A percentile compares a stretch with the other conserved stretches of the same genome.
phyloP scores from a whole-genome alignment of 495 filamentous ascomycete species.

The Neurospora sp. region DNA sequence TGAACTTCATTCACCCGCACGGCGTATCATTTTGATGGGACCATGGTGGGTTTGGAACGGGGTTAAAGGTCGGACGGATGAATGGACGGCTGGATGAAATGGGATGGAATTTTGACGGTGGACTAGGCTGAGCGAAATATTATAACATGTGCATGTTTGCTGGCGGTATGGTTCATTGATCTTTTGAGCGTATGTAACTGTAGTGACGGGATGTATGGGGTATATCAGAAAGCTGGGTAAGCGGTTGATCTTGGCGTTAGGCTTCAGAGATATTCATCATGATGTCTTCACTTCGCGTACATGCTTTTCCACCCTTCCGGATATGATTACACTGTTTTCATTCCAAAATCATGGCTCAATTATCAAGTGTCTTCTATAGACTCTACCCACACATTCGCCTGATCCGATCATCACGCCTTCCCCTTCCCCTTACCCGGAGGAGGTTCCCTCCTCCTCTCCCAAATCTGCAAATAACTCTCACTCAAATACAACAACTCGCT shows the following conservation, averaged over 20 bases:
- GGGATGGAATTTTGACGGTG: background rate
- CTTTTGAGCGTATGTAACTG: background rate
- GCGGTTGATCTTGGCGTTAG: background rate
- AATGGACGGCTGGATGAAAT: background rate
- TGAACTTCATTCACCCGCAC: background rate
- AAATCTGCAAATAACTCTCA: conserved; percentile 92
- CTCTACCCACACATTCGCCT: background rate
- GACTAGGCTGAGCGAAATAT: background rate
- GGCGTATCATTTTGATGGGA: background rate
- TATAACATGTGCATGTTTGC: background rate
- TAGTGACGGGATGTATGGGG: background rate
- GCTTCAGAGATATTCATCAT: background rate
- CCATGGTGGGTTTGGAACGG: background rate
- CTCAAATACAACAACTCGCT: conserved; percentile 82
- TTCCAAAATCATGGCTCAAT: background rate
- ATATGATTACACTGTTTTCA: background rate
- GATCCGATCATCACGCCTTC: conserved; percentile 2
- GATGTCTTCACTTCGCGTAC: background rate
- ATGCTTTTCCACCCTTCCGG: background rate
- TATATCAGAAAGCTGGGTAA: background rate
- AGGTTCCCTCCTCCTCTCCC: conserved; percentile 68
- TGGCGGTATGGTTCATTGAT: background rate
- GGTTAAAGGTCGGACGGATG: background rate
- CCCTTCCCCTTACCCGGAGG: conserved; percentile 17
- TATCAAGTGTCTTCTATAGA: background rate